phyloP scores from a whole-genome alignment of 2,329 filamentous ascomycete species.

The Colletotrichum limetticola region DNA sequence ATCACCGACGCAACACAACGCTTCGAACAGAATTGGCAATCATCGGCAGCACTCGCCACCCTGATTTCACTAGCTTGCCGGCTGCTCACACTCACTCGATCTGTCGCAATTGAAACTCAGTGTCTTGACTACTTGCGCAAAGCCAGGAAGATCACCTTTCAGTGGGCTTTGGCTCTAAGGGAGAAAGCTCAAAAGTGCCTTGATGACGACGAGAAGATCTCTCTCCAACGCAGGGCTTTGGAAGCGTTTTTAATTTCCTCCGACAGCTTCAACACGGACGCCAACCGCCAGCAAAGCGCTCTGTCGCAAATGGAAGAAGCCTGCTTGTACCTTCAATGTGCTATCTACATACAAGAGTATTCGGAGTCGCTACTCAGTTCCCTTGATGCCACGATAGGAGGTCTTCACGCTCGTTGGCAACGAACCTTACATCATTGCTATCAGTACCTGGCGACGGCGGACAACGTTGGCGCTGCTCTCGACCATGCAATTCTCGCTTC shows the following conservation, averaged over 20 bases:
- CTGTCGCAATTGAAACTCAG: slow-evolving; percentile 58
- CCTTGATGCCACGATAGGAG: background rate
- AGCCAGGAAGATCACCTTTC: slow-evolving; percentile 46
- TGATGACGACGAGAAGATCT: slow-evolving; percentile 40
- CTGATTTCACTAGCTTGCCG: slow-evolving; percentile 54
- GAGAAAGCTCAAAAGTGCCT: slow-evolving; percentile 37
- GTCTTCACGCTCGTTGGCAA: slow-evolving; percentile 8
- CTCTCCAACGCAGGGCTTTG: slow-evolving; percentile 46
- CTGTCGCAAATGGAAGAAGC: no score
- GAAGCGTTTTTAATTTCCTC: slow-evolving; percentile 54
- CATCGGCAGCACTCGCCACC: slow-evolving; percentile 49
- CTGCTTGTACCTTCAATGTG: slow-evolving; percentile 49
- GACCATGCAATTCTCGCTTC: background rate
- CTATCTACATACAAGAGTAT: slow-evolving; percentile 49
- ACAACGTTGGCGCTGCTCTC: background rate
- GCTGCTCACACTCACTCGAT: slow-evolving; percentile 51
- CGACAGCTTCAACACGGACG: slow-evolving; percentile 56
- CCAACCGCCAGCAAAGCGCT: background rate
- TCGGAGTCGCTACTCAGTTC: background rate
- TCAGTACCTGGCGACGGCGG: background rate
- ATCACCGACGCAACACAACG: slow-evolving; percentile 45
- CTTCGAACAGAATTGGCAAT: slow-evolving; percentile 63
- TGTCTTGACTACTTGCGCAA: slow-evolving; percentile 13
- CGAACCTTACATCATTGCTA: background rate
- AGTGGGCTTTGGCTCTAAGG: slow-evolving; percentile 52